Conservation (phyloP, 768 basidiomycete genomes). For the Kwoniella bestiolae region DNA sequence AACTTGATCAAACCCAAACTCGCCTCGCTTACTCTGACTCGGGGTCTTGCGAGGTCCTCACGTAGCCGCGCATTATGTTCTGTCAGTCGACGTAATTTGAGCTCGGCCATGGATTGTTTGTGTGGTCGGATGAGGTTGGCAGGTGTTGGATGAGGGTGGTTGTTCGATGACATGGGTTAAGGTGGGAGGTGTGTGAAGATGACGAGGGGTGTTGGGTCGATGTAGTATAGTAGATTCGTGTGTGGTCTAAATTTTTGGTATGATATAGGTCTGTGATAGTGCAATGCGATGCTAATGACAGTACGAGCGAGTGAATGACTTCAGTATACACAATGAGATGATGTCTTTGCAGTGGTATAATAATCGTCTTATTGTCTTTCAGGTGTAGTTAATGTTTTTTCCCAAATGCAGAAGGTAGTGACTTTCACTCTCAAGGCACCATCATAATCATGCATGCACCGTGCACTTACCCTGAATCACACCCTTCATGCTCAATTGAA, state of each 20-base stretch:
- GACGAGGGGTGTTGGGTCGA: too few relatives aligned
- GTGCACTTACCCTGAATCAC: not conserved
- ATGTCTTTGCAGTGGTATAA: not conserved
- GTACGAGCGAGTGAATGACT: too few relatives aligned
- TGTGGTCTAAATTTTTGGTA: too few relatives aligned
- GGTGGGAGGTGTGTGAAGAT: too few relatives aligned
- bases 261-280: not conserved
- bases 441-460: not conserved
- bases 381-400: not conserved
- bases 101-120: conserved; percentile 94
- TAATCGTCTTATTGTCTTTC: not conserved
- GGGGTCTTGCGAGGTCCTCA: conserved; percentile 86
- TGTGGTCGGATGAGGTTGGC: conserved; percentile 55
- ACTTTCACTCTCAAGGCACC: not conserved
- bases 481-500: not conserved
- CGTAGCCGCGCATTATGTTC: conserved; percentile 91
- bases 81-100: conserved; percentile 87
- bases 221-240: too few relatives aligned
- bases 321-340: too few relatives aligned
- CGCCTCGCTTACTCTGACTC: conserved; percentile 89
- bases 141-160: conserved; percentile 13
- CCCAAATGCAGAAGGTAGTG: not conserved
- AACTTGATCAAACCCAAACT: conserved; percentile 89
- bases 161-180: not conserved
- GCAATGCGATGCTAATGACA: too few relatives aligned